These are phyloP conservation scores for Tremella fuciformis DNA, from an alignment of 768 basidiomycete species.

Conservation along the genomic window DNA sequence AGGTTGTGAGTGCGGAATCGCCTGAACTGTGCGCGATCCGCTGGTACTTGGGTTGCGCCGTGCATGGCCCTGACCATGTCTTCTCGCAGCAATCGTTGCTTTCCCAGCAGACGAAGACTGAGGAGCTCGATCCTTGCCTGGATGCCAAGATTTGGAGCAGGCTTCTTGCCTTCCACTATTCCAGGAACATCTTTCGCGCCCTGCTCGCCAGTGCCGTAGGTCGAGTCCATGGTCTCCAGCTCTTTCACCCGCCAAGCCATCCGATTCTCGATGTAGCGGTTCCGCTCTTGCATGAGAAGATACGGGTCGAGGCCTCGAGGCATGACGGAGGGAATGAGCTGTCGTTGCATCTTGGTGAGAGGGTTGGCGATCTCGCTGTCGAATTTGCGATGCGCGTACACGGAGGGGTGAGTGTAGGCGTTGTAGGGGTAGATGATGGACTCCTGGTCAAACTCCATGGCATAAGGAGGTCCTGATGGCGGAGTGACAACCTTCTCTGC, in stretches of 20 bases:
- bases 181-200: constrained; percentile 56
- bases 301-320: constrained; percentile 90
- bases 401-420: constrained; percentile 70
- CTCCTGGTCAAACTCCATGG: constrained; percentile 70
- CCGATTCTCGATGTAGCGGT: constrained; percentile 83
- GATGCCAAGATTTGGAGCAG: constrained; percentile 57
- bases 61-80: constrained; percentile 80
- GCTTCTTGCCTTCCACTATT: constrained; percentile 52
- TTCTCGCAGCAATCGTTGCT: constrained; percentile 82
- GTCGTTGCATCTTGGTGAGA: constrained; percentile 55
- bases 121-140: constrained; percentile 92
- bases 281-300: constrained; percentile 83
- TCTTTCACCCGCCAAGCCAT: constrained; percentile 84
- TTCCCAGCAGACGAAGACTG: constrained; percentile 78
- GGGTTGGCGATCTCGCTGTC: constrained; percentile 42
- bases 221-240: constrained; percentile 68
- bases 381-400: constrained; percentile 67
- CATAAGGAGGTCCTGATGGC: constrained; percentile 34
- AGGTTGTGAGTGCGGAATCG: constrained; percentile 78
- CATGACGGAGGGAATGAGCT: constrained; percentile 83
- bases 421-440: constrained; percentile 91
- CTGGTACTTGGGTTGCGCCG: constrained; percentile 80
- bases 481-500: constrained; percentile 29
- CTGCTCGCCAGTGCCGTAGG: constrained; percentile 72
- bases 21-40: constrained; percentile 89